Conservation (phyloP, 495 filamentous ascomycete genomes). For the Hyaloscypha bicolor region DNA sequence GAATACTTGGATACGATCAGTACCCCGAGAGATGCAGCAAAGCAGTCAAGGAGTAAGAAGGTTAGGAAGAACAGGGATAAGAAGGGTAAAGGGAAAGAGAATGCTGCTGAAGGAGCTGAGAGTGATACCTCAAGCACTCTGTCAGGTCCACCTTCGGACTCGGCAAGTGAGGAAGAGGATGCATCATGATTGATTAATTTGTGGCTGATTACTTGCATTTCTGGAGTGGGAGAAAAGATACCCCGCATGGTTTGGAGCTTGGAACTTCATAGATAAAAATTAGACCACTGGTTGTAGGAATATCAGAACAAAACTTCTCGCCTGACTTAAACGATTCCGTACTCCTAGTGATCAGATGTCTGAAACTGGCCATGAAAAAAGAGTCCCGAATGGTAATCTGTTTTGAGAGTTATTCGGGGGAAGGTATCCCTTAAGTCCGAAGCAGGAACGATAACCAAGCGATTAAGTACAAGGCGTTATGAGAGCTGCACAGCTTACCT, state of each 20-base stretch:
- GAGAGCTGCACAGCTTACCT: not conserved
- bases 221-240: slow-evolving; percentile 13
- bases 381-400: no score
- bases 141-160: slow-evolving; percentile 15
- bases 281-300: not conserved
- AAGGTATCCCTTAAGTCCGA: not conserved
- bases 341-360: not conserved
- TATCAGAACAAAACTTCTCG: not conserved
- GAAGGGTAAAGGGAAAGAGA: slow-evolving; percentile 29
- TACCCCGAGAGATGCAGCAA: slow-evolving; percentile 45
- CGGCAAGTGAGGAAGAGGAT: slow-evolving; percentile 4
- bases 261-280: slow-evolving; percentile 3
- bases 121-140: slow-evolving; percentile 17
- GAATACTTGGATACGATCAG: slow-evolving; percentile 69
- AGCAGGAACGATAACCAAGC: slow-evolving; percentile 5
- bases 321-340: not conserved
- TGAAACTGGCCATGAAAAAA: no score
- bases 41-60: slow-evolving; percentile 46
- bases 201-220: slow-evolving; percentile 4
- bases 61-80: slow-evolving; percentile 36
- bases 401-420: not conserved
- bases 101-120: slow-evolving; percentile 11
- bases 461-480: slow-evolving; percentile 7
- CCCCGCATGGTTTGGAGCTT: slow-evolving; percentile 15
- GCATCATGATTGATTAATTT: not conserved